phyloP scores from a whole-genome alignment of 306 rosid genomes.

The Vigna trinervia region DNA sequence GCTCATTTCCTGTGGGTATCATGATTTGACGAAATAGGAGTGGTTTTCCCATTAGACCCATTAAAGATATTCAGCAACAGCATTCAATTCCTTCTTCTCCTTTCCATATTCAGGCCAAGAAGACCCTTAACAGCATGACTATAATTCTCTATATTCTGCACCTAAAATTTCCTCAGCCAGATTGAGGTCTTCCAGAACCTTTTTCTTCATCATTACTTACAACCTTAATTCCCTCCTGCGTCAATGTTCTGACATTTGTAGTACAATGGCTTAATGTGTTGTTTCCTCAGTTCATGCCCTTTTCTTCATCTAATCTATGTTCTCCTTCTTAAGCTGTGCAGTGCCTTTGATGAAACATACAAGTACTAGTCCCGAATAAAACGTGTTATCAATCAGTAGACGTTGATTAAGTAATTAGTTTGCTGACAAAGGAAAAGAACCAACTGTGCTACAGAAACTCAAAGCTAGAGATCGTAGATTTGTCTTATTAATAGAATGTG shows the following conservation, averaged over 20 bases:
- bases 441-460: background rate
- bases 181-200: background rate
- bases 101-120: background rate
- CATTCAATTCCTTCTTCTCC: background rate
- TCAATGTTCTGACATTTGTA: background rate
- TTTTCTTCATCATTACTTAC: background rate
- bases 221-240: background rate
- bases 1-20: background rate
- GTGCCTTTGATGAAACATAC: constrained; percentile 13
- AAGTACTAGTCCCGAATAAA: background rate
- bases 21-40: background rate
- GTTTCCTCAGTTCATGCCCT: background rate
- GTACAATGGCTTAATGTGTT: background rate
- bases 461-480: constrained; percentile 11
- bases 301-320: background rate
- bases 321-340: background rate
- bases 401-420: constrained; percentile 1
- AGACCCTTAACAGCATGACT: background rate
- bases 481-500: constrained; percentile 6
- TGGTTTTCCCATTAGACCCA: background rate
- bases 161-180: background rate
- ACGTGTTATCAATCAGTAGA: background rate
- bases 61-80: background rate
- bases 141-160: background rate
- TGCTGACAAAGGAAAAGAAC: background rate